These are phyloP conservation scores for Starmerella etchellsii DNA, from an alignment of 805 yeast genomes.

Conservation along the genomic window DNA sequence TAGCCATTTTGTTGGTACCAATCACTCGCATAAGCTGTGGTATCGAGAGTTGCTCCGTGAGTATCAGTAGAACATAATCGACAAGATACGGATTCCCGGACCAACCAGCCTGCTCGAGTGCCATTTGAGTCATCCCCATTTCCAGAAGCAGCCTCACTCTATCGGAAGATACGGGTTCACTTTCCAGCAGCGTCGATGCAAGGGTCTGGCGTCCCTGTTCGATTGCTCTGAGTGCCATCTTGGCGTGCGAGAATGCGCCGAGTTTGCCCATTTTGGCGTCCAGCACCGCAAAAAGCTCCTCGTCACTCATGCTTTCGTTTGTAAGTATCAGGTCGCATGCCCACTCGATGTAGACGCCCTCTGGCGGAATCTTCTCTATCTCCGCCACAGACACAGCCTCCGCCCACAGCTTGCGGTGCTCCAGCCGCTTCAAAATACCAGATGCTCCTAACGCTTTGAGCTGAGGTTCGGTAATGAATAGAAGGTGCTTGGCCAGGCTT, in stretches of 20 bases:
- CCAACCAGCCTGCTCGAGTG: constrained; percentile 53
- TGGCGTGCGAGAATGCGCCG: constrained; percentile 41
- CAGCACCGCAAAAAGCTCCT: constrained; percentile 41
- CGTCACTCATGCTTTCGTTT: constrained; percentile 38
- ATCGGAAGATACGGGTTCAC: constrained; percentile 50
- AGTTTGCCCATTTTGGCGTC: constrained; percentile 33
- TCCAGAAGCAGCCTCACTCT: constrained; percentile 53
- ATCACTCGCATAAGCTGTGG: constrained; percentile 61
- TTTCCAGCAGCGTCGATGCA: constrained; percentile 51
- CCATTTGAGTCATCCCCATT: constrained; percentile 60
- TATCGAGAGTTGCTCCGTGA: constrained; percentile 42
- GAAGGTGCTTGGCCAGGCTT: constrained; percentile 21
- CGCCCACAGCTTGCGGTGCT: constrained; percentile 46
- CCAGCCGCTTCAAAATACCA: constrained; percentile 42
- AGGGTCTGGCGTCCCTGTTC: constrained; percentile 69
- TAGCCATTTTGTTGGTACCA: constrained; percentile 35
- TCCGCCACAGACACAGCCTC: constrained; percentile 52
- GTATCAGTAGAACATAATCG: constrained; percentile 40
- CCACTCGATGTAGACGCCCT: constrained; percentile 61
- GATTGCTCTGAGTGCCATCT: constrained; percentile 51
- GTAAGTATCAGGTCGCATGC: constrained; percentile 58
- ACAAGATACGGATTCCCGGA: constrained; percentile 50
- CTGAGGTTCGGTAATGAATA: constrained; percentile 52
- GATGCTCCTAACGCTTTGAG: constrained; percentile 41
- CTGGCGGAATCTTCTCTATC: constrained; percentile 35